phyloP scores from a whole-genome alignment of 2,329 filamentous ascomycete genomes.

The Nemania sp. region DNA sequence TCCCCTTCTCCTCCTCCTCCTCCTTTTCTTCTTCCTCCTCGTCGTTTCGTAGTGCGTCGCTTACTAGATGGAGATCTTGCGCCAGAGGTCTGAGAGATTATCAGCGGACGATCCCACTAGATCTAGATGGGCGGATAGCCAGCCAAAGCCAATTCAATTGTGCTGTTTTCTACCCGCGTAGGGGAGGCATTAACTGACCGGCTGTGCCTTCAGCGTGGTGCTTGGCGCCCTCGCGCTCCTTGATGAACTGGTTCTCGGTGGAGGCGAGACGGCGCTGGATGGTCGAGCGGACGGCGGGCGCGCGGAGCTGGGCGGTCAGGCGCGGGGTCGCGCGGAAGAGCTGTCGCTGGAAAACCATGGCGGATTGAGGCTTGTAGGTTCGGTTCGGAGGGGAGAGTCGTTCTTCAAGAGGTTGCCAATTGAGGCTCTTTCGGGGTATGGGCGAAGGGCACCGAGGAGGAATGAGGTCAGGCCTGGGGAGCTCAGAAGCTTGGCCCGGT shows the following conservation, averaged over 20 bases:
- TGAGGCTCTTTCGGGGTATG: slow-evolving; percentile 30
- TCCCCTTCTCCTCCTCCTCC: too few relatives aligned
- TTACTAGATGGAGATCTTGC: slow-evolving; percentile 95
- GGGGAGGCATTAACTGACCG: slow-evolving; percentile 61
- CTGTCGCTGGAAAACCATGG: slow-evolving; percentile 69
- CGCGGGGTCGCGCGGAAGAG: slow-evolving; percentile 67
- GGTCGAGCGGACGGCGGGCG: slow-evolving; percentile 56
- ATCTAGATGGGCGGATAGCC: background rate
- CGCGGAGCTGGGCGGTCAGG: slow-evolving; percentile 62
- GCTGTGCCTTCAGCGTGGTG: slow-evolving; percentile 84
- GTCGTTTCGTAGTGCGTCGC: slow-evolving; percentile 41
- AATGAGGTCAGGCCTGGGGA: slow-evolving; percentile 33
- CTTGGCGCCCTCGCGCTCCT: slow-evolving; percentile 88
- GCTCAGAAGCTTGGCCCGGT: slow-evolving; percentile 31
- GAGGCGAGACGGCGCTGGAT: slow-evolving; percentile 75
- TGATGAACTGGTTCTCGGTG: slow-evolving; percentile 90
- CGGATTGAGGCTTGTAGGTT: slow-evolving; percentile 31
- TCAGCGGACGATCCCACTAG: slow-evolving; percentile 40
- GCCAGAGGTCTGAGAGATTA: slow-evolving; percentile 76
- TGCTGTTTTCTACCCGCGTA: too few relatives aligned
- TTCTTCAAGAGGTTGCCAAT: slow-evolving; percentile 19
- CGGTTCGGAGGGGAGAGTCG: slow-evolving; percentile 31
- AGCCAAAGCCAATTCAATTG: too few relatives aligned
- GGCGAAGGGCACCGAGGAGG: slow-evolving; percentile 32
- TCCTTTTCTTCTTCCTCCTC: too few relatives aligned